These are phyloP conservation scores for Suhomyces terraborum DNA, from an alignment of 1,139 yeast species.

Conservation along the genomic window DNA sequence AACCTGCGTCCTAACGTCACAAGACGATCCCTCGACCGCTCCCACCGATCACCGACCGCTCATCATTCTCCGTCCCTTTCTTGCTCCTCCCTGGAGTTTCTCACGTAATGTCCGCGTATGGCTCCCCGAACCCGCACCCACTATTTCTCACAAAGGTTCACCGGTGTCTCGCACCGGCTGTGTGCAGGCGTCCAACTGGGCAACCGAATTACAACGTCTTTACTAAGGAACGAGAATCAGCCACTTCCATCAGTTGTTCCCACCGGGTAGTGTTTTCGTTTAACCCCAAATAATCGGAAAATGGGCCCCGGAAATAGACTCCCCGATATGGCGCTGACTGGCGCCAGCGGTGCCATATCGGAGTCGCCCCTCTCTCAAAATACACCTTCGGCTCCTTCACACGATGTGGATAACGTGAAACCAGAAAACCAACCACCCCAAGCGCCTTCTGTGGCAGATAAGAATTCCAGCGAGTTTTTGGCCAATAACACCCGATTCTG, in stretches of 20 bases:
- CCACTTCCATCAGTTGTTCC: background rate
- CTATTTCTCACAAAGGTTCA: too few relatives aligned
- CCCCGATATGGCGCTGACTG: conserved; percentile 1
- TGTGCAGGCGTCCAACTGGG: conserved; percentile 2
- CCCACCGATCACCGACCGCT: too few relatives aligned
- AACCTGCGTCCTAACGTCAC: too few relatives aligned
- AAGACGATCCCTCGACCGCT: too few relatives aligned
- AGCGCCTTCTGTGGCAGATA: background rate
- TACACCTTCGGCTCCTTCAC: conserved; percentile 1
- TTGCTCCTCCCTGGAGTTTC: too few relatives aligned
- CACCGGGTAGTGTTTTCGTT: background rate
- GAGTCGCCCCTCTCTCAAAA: background rate
- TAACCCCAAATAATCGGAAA: background rate
- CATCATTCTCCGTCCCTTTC: too few relatives aligned
- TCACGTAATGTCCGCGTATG: too few relatives aligned
- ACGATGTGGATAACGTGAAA: background rate
- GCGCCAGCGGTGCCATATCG: background rate
- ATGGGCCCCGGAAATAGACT: background rate
- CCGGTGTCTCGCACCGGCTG: background rate
- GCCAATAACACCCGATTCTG: conserved; percentile 19
- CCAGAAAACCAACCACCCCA: conserved; percentile 1
- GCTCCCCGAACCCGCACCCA: too few relatives aligned
- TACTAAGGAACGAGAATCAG: background rate
- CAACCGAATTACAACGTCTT: background rate
- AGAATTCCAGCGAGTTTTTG: conserved; percentile 2